Base-by-base conservation (phyloP, 2,329 filamentous ascomycete genomes). In the Fusarium acutatum region DNA sequence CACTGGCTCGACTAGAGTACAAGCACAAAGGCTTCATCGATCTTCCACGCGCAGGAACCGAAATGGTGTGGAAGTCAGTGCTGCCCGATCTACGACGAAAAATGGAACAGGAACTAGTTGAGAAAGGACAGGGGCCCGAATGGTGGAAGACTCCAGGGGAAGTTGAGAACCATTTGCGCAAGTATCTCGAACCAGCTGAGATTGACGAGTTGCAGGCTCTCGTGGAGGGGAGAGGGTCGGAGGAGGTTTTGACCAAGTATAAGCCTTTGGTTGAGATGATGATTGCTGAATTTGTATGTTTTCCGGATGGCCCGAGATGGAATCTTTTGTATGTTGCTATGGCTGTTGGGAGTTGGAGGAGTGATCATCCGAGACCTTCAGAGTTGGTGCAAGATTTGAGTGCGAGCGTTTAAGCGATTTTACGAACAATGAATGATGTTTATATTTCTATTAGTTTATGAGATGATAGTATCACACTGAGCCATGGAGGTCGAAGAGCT, bases 71-170 rank as follows among this genome's bases (percentile, higher is more conserved):
- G 46, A 63, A 64, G 11, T 54, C 65, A 7, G 44, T 63, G 11
- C 8, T 73, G 0, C 52, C 65, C 0, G 44, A 64, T 1, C 34
- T 77, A 6, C 56, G 38, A n/a, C 58, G 66, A 3, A 58, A 56
- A 44, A 68, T 78, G 28, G 56, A 64, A 24, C 18, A 37, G 6
- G 75, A 78, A 14, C 75, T 77, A 17, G 60, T 14, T 1, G 65
- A 72, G 1, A 67, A 59, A 15, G 69, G 67, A 4, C 70, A 75
- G 38, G 35, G 50, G 3, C 12, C 72, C 0, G 64, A 69, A 24
- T 78, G 77, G 77, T 79, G 77, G 77, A 79, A 69, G 61, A 67
- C 52, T 0, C 69, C 77, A 6, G 24, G 54, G 7, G 69, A 79
- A 20, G 74, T 79, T 0, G 77, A 78, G 43, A 56, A 13, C 8